Evolutionary conservation across 352 stramenopile genomes (phyloP), one percentile per base, ranked within the genome.

Genomic region (Nothophytophthora sp.): DNA sequence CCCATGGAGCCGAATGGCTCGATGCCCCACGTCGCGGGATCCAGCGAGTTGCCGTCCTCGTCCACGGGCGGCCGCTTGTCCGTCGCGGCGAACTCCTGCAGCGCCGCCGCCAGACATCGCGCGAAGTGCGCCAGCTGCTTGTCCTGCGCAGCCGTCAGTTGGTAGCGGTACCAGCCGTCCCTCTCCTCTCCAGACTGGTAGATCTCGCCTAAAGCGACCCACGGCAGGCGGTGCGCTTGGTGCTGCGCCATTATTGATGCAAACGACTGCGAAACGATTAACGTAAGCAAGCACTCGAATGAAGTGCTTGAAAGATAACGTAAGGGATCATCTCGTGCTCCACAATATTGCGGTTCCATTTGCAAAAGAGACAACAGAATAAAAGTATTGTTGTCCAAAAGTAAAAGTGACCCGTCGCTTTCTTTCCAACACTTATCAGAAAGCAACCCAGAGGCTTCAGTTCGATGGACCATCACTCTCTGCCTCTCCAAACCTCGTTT

Each of bases 221-320:
- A 76, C 24, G 66, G 66, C 35, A 76, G 46, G 16, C 50, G 45
- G 41, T 73, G 57, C 0, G 54, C 40, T n/a, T 60, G 58, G 32
- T 76, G 67, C 20, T 52, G 55, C 10, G 50, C 42, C 66, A 73
- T 76, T 37, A n/a, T n/a, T n/a, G n/a, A n/a, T n/a, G n/a, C n/a
- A n/a, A n/a, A n/a, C n/a, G n/a, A n/a, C n/a, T n/a, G n/a, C n/a
- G n/a, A n/a, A n/a, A n/a, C n/a, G n/a, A n/a, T n/a, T n/a, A n/a
- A n/a, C n/a, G n/a, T n/a, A n/a, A n/a, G n/a, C n/a, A n/a, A n/a
- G n/a, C n/a, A n/a, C n/a, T n/a, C n/a, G n/a, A n/a, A n/a, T n/a
- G n/a, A n/a, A n/a, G n/a, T n/a, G n/a, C n/a, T n/a, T n/a, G n/a
- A n/a, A n/a, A n/a, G n/a, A n/a, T n/a, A n/a, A n/a, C n/a, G n/a